Evolutionary conservation across 352 stramenopile genomes (phyloP).

Genomic region (Globisporangium paroecandrum): DNA sequence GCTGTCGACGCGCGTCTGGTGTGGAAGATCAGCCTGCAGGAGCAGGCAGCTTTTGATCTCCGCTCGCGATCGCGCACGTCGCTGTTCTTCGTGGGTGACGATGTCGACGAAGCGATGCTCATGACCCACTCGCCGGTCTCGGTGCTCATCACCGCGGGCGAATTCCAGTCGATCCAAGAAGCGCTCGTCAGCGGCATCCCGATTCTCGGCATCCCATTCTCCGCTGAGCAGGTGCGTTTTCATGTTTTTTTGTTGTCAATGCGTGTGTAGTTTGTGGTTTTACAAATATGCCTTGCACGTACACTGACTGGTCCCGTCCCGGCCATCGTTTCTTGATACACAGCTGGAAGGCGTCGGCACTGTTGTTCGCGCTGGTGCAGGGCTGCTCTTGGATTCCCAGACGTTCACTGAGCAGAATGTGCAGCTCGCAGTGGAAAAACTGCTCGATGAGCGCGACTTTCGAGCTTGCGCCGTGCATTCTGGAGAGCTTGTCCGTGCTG

Average conservation of each 20-base stretch:
- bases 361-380: constrained; percentile 52
- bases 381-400: constrained; percentile 32
- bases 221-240: constrained; percentile 53
- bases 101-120: constrained; percentile 43
- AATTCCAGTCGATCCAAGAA: constrained; percentile 56
- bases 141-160: constrained; percentile 56
- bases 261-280: neutral
- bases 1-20: constrained; percentile 44
- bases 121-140: constrained; percentile 35
- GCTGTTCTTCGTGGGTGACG: constrained; percentile 50
- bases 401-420: constrained; percentile 37
- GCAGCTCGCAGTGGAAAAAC: constrained; percentile 26
- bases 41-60: constrained; percentile 59
- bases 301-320: neutral
- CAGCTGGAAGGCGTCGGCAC: constrained; percentile 66
- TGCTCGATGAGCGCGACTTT: constrained; percentile 43
- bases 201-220: constrained; percentile 68
- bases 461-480: constrained; percentile 36
- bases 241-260: neutral
- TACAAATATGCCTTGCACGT: neutral
- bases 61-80: constrained; percentile 37
- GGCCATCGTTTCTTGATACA: neutral
- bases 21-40: constrained; percentile 55
- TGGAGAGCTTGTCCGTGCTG: constrained; percentile 57
- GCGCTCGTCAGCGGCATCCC: constrained; percentile 58